phyloP scores from a whole-genome alignment of 345 rosid species.

The Brassica cretica region DNA sequence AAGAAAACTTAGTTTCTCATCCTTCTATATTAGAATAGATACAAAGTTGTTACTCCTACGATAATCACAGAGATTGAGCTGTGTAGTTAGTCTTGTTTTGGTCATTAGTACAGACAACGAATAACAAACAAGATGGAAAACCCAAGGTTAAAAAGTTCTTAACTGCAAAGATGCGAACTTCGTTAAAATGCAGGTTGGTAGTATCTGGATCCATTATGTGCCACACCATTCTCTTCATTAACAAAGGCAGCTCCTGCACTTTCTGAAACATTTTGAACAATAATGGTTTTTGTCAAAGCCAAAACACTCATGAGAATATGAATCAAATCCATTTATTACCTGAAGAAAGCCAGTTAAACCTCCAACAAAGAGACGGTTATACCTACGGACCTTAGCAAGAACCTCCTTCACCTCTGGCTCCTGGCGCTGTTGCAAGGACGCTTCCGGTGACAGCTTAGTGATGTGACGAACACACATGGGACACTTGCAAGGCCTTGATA shows the following conservation, averaged over 20 bases:
- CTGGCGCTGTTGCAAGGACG: slow-evolving; percentile 50
- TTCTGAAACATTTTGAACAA: slow-evolving; percentile 50
- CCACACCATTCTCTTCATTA: slow-evolving; percentile 63
- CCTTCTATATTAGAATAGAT: neutral
- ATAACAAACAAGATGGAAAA: neutral
- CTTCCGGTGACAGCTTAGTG: slow-evolving; percentile 56
- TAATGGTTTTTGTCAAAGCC: slow-evolving; percentile 19
- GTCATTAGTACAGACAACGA: neutral
- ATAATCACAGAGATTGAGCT: slow-evolving; percentile 14
- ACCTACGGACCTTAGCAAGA: slow-evolving; percentile 57
- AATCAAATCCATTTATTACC: slow-evolving; percentile 34
- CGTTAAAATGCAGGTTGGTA: slow-evolving; percentile 49
- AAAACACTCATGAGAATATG: neutral
- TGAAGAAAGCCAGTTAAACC: slow-evolving; percentile 63
- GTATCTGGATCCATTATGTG: slow-evolving; percentile 82
- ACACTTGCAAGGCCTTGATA: slow-evolving; percentile 80
- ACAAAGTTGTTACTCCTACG: neutral
- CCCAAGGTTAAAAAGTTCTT: slow-evolving; percentile 34
- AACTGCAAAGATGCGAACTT: slow-evolving; percentile 79
- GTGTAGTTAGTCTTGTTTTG: neutral
- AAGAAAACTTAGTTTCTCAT: slow-evolving; percentile 14
- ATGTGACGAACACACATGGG: slow-evolving; percentile 77
- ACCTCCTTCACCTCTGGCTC: slow-evolving; percentile 60
- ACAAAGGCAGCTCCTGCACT: slow-evolving; percentile 59
- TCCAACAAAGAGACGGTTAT: slow-evolving; percentile 75